Base-by-base conservation (phyloP, 2,329 filamentous ascomycete genomes). In the Penicillium aurantiogriseum region DNA sequence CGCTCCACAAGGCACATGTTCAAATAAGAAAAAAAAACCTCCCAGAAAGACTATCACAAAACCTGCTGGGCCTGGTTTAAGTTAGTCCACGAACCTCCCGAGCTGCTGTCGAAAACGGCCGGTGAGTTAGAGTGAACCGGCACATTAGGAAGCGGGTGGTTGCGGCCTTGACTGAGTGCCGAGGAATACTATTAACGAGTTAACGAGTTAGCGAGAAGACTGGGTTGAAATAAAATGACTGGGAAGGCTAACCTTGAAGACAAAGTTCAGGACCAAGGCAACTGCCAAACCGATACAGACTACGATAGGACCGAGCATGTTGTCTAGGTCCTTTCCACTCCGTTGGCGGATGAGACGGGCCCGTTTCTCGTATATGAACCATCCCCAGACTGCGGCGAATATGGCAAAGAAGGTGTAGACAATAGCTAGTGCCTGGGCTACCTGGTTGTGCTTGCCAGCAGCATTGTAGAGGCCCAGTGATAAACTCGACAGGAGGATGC, bases 281-380 rank as follows among this genome's bases (percentile, higher is more conserved):
- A 88, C 69, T 61, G 90, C 88, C 71, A 99, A 74, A 4, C 92
- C 90, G 38, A 88, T 76, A 69, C 90, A 94, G 43, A 97, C 88
- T 9, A 95, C 82, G 54, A 97, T 76, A 0, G 94, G 94, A 0
- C 94, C 94, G 58, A 91, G 76, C 69, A 93, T 79, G 67, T 92
- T 94, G 74, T 99, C 93, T 74, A 99, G 95, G 67, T 97, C 92
- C 74, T 89, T 93, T 10, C 91, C 92, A 69, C 91, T 96, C 63
- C 94, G 81, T 73, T 91, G 85, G 39, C 88, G 75, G 70, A 99
- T 99, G 82, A 97, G 86, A 53, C 80, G 83, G 58, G 88, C 83
- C 35, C 94, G 83, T 70, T 83, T 85, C 69, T 88, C 86, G 70
- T 95, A 89, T 80, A 96, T 90, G 58, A 80, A 84, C 74, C 91